Evolutionary conservation across 2,329 filamentous ascomycete species (phyloP).

Genomic region (Diplodia sapinea): DNA sequence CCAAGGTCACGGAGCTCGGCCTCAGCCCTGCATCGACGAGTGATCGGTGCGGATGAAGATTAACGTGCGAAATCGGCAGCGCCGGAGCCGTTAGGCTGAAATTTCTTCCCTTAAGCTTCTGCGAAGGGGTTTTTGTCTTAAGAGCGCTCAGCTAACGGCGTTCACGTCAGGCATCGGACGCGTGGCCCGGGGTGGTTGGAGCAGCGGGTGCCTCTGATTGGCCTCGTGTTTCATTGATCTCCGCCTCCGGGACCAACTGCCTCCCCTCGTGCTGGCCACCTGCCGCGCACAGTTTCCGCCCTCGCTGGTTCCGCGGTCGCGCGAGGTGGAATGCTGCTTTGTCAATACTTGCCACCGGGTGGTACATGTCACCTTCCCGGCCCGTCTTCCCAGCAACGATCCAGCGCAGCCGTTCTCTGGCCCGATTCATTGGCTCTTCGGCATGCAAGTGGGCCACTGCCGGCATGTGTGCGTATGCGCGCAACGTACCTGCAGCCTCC

Average conservation of each 20-base stretch:
- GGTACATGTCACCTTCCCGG: not conserved
- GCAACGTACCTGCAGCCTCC: constrained; percentile 27
- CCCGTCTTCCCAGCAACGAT: constrained; percentile 10
- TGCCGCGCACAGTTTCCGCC: not conserved
- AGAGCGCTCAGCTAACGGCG: not conserved
- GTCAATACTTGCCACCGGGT: not conserved
- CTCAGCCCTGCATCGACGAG: not conserved
- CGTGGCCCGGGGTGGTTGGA: constrained; percentile 10
- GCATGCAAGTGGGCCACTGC: constrained; percentile 19
- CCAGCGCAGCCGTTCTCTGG: not conserved
- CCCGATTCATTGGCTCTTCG: not conserved
- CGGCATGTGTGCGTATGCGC: constrained; percentile 20
- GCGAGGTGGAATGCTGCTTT: constrained; percentile 8
- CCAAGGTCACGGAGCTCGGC: not conserved
- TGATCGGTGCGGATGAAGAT: not conserved
- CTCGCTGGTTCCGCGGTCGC: not conserved
- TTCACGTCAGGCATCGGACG: constrained; percentile 21
- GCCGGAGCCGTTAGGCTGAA: not conserved
- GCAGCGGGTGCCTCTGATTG: not conserved
- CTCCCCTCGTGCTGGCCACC: not conserved
- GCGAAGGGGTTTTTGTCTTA: not conserved
- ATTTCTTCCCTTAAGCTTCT: not conserved
- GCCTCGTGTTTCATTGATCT: constrained; percentile 12
- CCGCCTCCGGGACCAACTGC: not conserved
- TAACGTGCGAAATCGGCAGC: not conserved